Evolutionary conservation across 2,329 filamentous ascomycete genomes (phyloP), one percentile per base, ranked within the genome.

Genomic region (Mollisia scopiformis): DNA sequence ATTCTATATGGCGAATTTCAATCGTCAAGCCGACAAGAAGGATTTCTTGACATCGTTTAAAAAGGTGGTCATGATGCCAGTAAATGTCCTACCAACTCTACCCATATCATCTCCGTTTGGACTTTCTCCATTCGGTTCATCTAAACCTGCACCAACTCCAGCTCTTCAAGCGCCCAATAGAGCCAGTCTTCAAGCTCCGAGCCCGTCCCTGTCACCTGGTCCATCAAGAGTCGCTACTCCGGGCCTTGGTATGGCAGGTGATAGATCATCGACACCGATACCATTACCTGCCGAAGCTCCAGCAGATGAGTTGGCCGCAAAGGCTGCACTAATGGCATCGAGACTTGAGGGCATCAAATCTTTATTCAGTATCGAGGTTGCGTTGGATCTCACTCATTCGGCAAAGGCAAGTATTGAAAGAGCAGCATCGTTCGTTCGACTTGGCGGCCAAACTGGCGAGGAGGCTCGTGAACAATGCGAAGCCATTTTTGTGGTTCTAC

Each of bases 11-110:
- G 90, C 90, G 25, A 97, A 93, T 73, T 87, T 98, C 72, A 97
- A 94, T 73, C 86, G 95, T 27, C 93, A 96, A 74, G 95, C 93
- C 1, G 95, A 96, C 65, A 99, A 99, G 78, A 92, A 93, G 68
- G 95, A 99, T 74, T 99, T 99, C 70, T 74, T 99, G 63, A 95
- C 89, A 49, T 97, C 93, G 0, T 99, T 99, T 81, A 97, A 93
- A 73, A 98, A 98, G 75, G 95, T 99, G 8, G 91, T 99, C 66
- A 97, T 99, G 93, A 96, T 97, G 88, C 95, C 95, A 2, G 94
- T 99, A 52, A 96, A 92, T 55, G 94, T 93, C 8, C 80, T 98
- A 3, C 91, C 92, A 1, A 88, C 84, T 50, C 85, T 92, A 39
- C 80, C 84, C 6, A 78, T 85, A 53, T 79, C 80, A 8, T 85